Percentiles rank a stretch among this genome's conserved stretches.
phyloP scores from a whole-genome alignment of 768 basidiomycete genomes.

The Podaxis sp. region DNA sequence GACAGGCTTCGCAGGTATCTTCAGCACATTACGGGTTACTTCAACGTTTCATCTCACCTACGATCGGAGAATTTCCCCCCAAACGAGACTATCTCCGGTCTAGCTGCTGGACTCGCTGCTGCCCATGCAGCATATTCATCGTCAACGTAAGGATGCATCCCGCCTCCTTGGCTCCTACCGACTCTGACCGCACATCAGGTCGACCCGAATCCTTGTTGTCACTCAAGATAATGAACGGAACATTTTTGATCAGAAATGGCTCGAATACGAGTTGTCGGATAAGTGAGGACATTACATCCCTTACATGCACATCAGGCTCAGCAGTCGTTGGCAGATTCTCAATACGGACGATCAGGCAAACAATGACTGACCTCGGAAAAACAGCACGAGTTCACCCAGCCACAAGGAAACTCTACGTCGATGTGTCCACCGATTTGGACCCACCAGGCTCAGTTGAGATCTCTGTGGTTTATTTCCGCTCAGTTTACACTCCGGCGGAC shows the following conservation, averaged over 20 bases:
- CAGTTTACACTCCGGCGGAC: conserved; percentile 83
- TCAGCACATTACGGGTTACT: conserved; percentile 61
- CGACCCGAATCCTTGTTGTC: conserved; percentile 72
- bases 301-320: neutral
- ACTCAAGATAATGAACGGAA: conserved; percentile 87
- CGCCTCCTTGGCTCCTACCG: neutral
- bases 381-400: conserved; percentile 51
- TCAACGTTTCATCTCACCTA: conserved; percentile 48
- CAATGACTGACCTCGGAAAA: conserved; percentile 61
- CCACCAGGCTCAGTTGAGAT: conserved; percentile 52
- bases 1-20: conserved; percentile 52
- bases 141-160: conserved; percentile 34
- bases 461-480: conserved; percentile 86
- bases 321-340: conserved; percentile 47
- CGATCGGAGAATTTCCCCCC: conserved; percentile 56
- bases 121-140: conserved; percentile 75
- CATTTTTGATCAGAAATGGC: conserved; percentile 86
- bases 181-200: conserved; percentile 20
- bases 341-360: conserved; percentile 72
- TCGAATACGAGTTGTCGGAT: conserved; percentile 85
- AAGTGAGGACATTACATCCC: conserved; percentile 39
- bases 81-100: conserved; percentile 66
- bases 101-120: conserved; percentile 72
- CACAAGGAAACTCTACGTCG: conserved; percentile 34
- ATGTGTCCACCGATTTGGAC: conserved; percentile 30